Base-by-base conservation (phyloP, 352 stramenopile species). In the Thalassiosira sp. region DNA sequence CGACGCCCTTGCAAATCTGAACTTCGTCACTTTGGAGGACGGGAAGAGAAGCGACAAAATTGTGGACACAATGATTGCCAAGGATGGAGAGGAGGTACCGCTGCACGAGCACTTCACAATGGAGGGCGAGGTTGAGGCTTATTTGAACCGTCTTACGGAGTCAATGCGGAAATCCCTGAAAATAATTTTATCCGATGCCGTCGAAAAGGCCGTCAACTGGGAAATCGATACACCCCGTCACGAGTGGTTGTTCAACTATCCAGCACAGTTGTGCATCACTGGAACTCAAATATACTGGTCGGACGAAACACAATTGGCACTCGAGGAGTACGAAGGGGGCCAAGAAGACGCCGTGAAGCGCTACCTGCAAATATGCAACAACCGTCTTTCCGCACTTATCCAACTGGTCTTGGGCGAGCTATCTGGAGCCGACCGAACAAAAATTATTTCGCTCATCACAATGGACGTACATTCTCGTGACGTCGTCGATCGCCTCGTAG, bases 361-460 rank as follows among this genome's bases (percentile, higher is more conserved):
- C 20, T 98, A 98, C 69, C 89, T 94, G n/a, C 93, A 97, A 28
- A 78, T 96, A 16, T 97, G 92, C 5, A 97, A 95, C 0, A 90
- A 91, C 18, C 92, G 95, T 0, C 77, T 98, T 5, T 94, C 95
- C 59, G 91, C 94, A 62, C 88, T 98, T 3, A 98, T 98, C 53
- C 93, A 96, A 64, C 86, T 98, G 3, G 95, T 98, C 5, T 89
- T 98, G 35, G 95, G 95, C 25, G 82, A 94, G 56, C 82, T 94
- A 43, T 90, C 84, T 42, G 48, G 37, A 42, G 87, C 76, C 43
- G 89, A 94, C 48, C 92, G 96, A 0, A 93, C 94, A 31, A 98
- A 98, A 76, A 96, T 97, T 40, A 98, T 98, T 74, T 97, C 95
- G n/a, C 84, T 98, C 18, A 98, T 98, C 72, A 98, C 95, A n/a